Percentiles rank a stretch among this genome's conserved stretches.
Evolutionary conservation across 2,329 filamentous ascomycete species (phyloP).

Genomic region (Cytospora leucostoma): DNA sequence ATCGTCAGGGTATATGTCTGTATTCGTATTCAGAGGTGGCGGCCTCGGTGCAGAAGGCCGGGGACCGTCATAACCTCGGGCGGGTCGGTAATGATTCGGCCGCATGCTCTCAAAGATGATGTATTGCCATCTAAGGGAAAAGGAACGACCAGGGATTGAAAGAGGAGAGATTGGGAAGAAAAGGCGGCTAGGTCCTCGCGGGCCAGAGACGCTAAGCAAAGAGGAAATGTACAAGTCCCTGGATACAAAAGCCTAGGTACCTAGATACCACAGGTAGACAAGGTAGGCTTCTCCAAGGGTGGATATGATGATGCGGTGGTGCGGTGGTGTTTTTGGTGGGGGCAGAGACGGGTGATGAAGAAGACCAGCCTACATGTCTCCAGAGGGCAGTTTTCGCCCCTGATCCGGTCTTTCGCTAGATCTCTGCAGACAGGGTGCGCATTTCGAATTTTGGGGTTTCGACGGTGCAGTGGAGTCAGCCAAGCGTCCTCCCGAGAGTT

Average conservation of each 20-base stretch:
- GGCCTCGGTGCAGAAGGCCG: slow-evolving; percentile 22
- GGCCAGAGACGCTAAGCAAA: neutral
- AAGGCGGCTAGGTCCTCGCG: neutral
- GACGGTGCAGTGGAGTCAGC: slow-evolving; percentile 16
- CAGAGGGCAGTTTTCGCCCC: slow-evolving; percentile 22
- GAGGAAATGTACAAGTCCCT: neutral
- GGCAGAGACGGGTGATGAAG: slow-evolving; percentile 12
- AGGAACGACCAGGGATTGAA: neutral
- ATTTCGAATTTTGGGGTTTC: slow-evolving; percentile 16
- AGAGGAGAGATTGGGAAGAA: neutral
- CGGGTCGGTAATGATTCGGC: slow-evolving; percentile 27
- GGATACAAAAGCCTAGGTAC: too few relatives aligned
- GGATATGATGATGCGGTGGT: neutral
- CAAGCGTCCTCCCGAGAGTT: neutral
- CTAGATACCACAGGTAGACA: neutral
- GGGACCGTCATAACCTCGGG: slow-evolving; percentile 22
- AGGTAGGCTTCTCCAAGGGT: neutral
- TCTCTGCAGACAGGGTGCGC: slow-evolving; percentile 23
- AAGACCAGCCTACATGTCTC: slow-evolving; percentile 23
- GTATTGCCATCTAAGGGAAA: neutral
- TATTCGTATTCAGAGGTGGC: slow-evolving; percentile 24
- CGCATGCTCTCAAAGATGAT: slow-evolving; percentile 18
- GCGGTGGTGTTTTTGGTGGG: slow-evolving; percentile 10
- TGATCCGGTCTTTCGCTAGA: slow-evolving; percentile 22
- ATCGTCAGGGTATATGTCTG: slow-evolving; percentile 25